Conservation (phyloP, 805 yeast genomes). For the Scheffersomyces stipitis region DNA sequence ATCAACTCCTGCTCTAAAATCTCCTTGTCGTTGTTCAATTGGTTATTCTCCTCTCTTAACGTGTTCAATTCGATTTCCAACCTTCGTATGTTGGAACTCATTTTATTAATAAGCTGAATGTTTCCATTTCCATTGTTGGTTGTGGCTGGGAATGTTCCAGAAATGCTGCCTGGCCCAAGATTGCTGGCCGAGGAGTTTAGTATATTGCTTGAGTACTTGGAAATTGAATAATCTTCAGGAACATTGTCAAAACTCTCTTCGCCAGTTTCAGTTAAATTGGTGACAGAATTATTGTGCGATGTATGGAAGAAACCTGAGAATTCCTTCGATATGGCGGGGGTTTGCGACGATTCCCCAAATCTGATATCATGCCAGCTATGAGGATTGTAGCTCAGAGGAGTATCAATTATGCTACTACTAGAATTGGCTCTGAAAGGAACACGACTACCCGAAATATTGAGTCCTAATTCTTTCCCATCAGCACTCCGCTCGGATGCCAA, state of each 20-base stretch:
- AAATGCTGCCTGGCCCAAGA: slow-evolving; percentile 2
- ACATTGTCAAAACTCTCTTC: slow-evolving; percentile 6
- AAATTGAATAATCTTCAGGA: slow-evolving; percentile 7
- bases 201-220: background rate
- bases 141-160: slow-evolving; percentile 11
- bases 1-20: slow-evolving; percentile 69
- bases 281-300: slow-evolving; percentile 12
- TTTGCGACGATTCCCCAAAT: slow-evolving; percentile 49
- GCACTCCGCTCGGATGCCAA: slow-evolving; percentile 4
- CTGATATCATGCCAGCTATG: slow-evolving; percentile 22
- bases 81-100: slow-evolving; percentile 74
- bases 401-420: slow-evolving; percentile 3
- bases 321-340: slow-evolving; percentile 31
- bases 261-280: slow-evolving; percentile 14
- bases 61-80: slow-evolving; percentile 76
- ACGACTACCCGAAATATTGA: background rate
- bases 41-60: slow-evolving; percentile 59
- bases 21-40: slow-evolving; percentile 57
- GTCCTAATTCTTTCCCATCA: background rate
- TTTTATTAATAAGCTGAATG: slow-evolving; percentile 68
- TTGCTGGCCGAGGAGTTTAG: background rate
- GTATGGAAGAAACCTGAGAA: slow-evolving; percentile 4
- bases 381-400: slow-evolving; percentile 2
- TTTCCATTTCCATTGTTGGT: slow-evolving; percentile 20
- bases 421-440: slow-evolving; percentile 2